Base-by-base conservation (phyloP, 106 monocot species). In the Ottelia alismoides region DNA sequence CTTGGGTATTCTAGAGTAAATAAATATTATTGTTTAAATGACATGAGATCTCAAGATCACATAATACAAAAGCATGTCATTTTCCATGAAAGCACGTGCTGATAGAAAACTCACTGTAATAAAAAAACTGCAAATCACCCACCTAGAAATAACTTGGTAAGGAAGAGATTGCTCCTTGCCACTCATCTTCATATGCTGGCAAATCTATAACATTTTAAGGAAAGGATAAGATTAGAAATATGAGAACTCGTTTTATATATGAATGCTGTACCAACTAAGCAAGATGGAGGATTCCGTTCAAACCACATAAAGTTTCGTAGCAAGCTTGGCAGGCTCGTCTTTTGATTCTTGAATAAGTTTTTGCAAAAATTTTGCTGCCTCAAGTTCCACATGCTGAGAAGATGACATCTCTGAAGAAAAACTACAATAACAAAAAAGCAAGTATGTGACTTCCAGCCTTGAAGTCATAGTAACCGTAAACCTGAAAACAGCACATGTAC, bases 271-370 rank as follows among this genome's bases (percentile, higher is more conserved):
- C n/a, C n/a, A n/a, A n/a, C n/a, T n/a, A n/a, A n/a, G n/a, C n/a
- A n/a, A 35, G 12, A 19, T 30, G 22, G 22, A 32, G 57, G n/a
- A n/a, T 30, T 57, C 31, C 23, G 16, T 1, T 28, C 66, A 56
- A 65, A 92, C 92, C 78, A 85, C 85, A 71, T 74, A 85, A 53
- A 92, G 85, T 55, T 92, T 92, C 43, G 81, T 82, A 52, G 85
- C 92, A 51, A 92, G 65, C 73, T 92, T 92, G 17, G 73, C 64
- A 67, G 92, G 92, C 62, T 92, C 92, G 49, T 92, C 85, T 64
- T 73, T 92, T 26, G 92, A 92, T 40, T 92, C 92, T 58, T 85
- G 78, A 58, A 92, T 85, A 65, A 92, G 92, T 58, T 79, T 92
- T 17, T 85, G 81, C 49, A 92, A 53, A 74, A 92, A 75, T 63